Evolutionary conservation across 129 eudicot species (phyloP).

Genomic region (Deinandra increscens): DNA sequence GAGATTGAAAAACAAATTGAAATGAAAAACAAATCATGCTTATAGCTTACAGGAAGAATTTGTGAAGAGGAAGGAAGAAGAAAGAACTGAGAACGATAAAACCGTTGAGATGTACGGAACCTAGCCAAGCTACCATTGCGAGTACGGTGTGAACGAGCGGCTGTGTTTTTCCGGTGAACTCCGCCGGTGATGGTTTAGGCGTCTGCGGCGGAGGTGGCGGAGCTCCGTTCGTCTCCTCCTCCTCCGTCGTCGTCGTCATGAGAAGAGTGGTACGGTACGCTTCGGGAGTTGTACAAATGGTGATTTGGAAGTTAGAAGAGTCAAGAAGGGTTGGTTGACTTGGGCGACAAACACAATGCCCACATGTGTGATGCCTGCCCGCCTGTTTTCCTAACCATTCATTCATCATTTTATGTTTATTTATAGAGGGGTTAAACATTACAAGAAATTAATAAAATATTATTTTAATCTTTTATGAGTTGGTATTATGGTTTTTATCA

Average conservation of each 20-base stretch:
- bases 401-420: not conserved
- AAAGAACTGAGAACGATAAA: conserved; percentile 48
- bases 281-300: conserved; percentile 12
- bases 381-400: not conserved
- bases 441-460: not conserved
- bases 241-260: conserved; percentile 23
- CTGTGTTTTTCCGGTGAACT: conserved; percentile 52
- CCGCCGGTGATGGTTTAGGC: conserved; percentile 36
- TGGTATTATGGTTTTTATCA: no score
- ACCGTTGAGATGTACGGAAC: conserved; percentile 53
- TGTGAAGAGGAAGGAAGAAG: conserved; percentile 56
- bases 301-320: not conserved
- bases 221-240: conserved; percentile 20
- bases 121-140: conserved; percentile 65
- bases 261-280: conserved; percentile 14
- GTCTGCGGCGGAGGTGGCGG: conserved; percentile 8
- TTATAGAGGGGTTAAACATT: conserved; percentile 13
- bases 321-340: conserved; percentile 18
- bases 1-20: not conserved
- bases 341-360: not conserved
- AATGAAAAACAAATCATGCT: no score
- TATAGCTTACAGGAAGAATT: conserved; percentile 46
- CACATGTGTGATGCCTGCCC: not conserved
- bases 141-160: conserved; percentile 30
- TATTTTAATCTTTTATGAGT: no score